A percentile compares a stretch with the other conserved stretches of the same genome.
Conservation (phyloP, 495 filamentous ascomycete species). For the Polyplosphaeria fusca region DNA sequence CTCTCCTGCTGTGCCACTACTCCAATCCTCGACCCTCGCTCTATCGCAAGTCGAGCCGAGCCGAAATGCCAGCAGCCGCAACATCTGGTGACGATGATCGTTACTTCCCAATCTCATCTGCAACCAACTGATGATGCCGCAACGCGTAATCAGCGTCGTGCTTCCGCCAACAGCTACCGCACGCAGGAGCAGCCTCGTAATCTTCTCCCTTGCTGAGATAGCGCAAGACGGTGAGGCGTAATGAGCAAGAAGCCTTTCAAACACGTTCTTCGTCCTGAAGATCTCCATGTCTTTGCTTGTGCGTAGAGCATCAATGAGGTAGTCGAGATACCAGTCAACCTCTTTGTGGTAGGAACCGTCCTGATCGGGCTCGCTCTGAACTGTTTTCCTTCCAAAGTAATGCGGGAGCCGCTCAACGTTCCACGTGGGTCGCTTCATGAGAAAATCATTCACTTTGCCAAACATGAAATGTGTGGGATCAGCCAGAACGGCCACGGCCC, state of each 20-base stretch:
- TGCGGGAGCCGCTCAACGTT: conserved; percentile 67
- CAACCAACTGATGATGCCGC: conserved; percentile 80
- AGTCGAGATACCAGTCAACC: conserved; percentile 74
- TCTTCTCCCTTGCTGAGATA: conserved; percentile 58
- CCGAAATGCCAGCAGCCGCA: conserved; percentile 57
- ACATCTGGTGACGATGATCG: conserved; percentile 53
- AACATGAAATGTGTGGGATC: conserved; percentile 84
- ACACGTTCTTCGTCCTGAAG: conserved; percentile 75
- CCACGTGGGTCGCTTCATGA: conserved; percentile 74
- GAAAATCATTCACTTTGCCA: conserved; percentile 78
- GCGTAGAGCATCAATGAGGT: conserved; percentile 67
- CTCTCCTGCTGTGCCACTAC: conserved; percentile 35
- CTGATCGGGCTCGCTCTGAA: conserved; percentile 65
- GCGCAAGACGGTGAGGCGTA: conserved; percentile 64
- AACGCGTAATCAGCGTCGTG: conserved; percentile 79
- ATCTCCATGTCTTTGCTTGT: conserved; percentile 69
- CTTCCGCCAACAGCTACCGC: conserved; percentile 72
- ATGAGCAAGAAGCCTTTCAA: conserved; percentile 72
- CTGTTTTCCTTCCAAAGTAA: conserved; percentile 67
- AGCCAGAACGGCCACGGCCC: conserved; percentile 61
- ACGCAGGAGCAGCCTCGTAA: conserved; percentile 71
- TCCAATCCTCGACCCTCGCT: conserved; percentile 66
- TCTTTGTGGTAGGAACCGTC: conserved; percentile 75
- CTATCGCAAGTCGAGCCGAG: conserved; percentile 71
- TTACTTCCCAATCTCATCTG: conserved; percentile 44